Base-by-base conservation (phyloP, 257 asterid species). In the Nicotiana tabacum region DNA sequence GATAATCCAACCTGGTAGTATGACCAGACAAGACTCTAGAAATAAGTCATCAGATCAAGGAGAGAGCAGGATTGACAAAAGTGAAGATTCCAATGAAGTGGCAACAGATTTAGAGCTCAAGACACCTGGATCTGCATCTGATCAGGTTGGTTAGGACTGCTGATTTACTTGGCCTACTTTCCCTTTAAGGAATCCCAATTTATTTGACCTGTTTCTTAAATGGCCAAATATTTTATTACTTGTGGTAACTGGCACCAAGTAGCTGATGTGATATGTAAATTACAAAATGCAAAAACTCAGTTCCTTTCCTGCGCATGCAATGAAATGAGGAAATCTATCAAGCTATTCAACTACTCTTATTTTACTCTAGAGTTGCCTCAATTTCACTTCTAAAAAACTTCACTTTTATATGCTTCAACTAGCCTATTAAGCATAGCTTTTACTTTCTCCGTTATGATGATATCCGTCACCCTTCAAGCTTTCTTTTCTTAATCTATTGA, bases 31-130 rank as follows among this genome's bases (percentile, higher is more conserved):
- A 84, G 94, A 90, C 80, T 84, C 86, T 77, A 90, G 93, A 84
- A 85, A 89, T 43, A 93, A 89, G 87, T 81, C 93, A 4, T 85
- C 90, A 10, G 94, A 89, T 78, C 87, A 83, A 56, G 94, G 88
- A 65, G 97, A 91, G 85, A 91, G 93, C 84, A 89, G 95, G 70
- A 51, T 88, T 83, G 95, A 91, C 85, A 92, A 87, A 83, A 91
- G 82, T 16, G 97, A 88, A 7, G 95, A 90, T 81, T 88, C 97
- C 67, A 89, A 90, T 86, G 98, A 91, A 37, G 93, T 96, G 80
- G 93, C 96, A 24, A 95, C 99, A 16, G 93, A 93, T 78, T 91
- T 97, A 17, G 98, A 97, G 91, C 98, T 97, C 60, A 97, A 97
- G 91, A 97, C 97, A 66, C 99, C 99, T 74, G 98, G 99, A 88